These are phyloP conservation scores for Kodamaea anthophila DNA, from an alignment of 1,139 yeast genomes.

Conservation along the genomic window DNA sequence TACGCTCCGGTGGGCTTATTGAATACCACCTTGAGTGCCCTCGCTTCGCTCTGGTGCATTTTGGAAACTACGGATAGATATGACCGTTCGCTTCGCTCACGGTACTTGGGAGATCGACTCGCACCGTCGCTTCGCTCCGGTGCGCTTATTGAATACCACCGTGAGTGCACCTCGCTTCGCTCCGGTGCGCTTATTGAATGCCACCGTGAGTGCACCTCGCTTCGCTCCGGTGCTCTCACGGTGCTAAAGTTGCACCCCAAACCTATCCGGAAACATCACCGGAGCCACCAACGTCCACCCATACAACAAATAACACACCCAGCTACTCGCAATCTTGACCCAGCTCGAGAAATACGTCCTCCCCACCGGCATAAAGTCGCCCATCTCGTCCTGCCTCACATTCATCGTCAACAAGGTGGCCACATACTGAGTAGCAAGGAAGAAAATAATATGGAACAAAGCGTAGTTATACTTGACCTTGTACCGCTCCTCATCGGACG, in stretches of 20 bases:
- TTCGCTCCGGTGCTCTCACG: too few relatives aligned
- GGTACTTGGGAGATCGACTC: too few relatives aligned
- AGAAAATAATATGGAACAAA: constrained; percentile 83
- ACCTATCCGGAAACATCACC: constrained; percentile 82
- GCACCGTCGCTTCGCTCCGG: too few relatives aligned
- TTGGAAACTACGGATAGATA: too few relatives aligned
- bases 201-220: too few relatives aligned
- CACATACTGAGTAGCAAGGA: constrained; percentile 94
- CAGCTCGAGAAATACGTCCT: constrained; percentile 92
- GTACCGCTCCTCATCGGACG: constrained; percentile 52
- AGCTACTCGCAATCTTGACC: constrained; percentile 87
- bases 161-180: too few relatives aligned
- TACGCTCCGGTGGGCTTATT: too few relatives aligned
- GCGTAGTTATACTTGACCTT: constrained; percentile 82
- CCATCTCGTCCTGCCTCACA: constrained; percentile 76
- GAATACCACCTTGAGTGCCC: too few relatives aligned
- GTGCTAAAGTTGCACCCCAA: constrained; percentile 39
- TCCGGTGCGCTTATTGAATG: too few relatives aligned
- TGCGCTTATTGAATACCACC: too few relatives aligned
- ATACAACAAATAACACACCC: constrained; percentile 84
- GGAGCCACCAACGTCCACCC: constrained; percentile 94
- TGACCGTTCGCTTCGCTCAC: too few relatives aligned
- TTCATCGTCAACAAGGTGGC: constrained; percentile 90
- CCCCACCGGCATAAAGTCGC: constrained; percentile 94
- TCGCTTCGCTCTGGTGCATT: too few relatives aligned